Evolutionary conservation across 2,329 filamentous ascomycete genomes (phyloP).

Genomic region (Plenodomus tracheiphilus): DNA sequence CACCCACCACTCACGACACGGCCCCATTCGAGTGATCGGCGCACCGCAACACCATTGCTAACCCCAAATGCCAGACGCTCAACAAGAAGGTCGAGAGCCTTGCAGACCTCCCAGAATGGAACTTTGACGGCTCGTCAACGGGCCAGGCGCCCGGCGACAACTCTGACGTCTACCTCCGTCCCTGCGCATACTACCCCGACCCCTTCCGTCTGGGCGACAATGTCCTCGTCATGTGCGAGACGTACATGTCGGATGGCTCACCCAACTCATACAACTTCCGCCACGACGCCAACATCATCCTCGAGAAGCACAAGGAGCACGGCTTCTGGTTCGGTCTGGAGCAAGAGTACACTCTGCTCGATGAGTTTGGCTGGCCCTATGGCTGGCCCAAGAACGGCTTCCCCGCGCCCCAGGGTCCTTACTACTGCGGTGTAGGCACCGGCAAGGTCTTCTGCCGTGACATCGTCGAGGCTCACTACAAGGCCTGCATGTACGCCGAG

Average conservation of each 20-base stretch:
- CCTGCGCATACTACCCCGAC: conserved; percentile 85
- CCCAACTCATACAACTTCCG: conserved; percentile 99
- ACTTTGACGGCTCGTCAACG: conserved; percentile 88
- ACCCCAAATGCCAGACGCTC: conserved; percentile 59
- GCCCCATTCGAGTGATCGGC: not conserved
- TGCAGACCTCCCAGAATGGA: conserved; percentile 75
- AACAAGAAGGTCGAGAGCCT: conserved; percentile 59
- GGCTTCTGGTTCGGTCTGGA: conserved; percentile 97
- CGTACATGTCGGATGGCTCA: conserved; percentile 89
- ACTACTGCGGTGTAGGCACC: conserved; percentile 97
- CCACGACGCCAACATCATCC: conserved; percentile 85
- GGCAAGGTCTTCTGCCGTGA: conserved; percentile 98
- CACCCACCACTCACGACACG: conserved; percentile 2
- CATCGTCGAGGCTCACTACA: conserved; percentile 94
- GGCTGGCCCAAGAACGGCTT: conserved; percentile 88
- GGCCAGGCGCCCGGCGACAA: conserved; percentile 91
- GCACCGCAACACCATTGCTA: conserved; percentile 13
- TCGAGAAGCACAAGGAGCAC: conserved; percentile 81
- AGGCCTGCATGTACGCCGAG: conserved; percentile 83
- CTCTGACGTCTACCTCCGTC: conserved; percentile 96
- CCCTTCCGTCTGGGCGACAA: conserved; percentile 89
- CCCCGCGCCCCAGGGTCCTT: conserved; percentile 90
- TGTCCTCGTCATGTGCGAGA: conserved; percentile 92
- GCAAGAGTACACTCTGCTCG: conserved; percentile 95
- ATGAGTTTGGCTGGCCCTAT: conserved; percentile 82